Evolutionary conservation across 805 yeast species (phyloP).

Genomic region (Suhomyces emberorum): DNA sequence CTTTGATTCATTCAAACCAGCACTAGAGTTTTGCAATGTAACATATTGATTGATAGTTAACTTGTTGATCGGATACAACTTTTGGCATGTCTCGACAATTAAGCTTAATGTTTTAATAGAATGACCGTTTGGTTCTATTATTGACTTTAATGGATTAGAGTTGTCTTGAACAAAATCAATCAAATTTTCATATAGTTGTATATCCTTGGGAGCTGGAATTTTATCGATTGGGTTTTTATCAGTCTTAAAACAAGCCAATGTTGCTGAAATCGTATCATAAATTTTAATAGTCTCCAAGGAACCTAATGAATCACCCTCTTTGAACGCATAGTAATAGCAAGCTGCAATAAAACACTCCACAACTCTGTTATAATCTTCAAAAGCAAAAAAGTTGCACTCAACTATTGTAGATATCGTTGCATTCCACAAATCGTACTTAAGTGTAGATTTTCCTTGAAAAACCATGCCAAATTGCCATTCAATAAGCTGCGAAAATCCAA

Average conservation of each 20-base stretch:
- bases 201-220: neutral
- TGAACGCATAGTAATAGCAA: conserved; percentile 16
- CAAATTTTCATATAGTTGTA: conserved; percentile 8
- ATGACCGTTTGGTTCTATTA: conserved; percentile 17
- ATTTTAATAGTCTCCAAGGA: conserved; percentile 27
- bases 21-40: conserved; percentile 14
- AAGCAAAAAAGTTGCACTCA: conserved; percentile 5
- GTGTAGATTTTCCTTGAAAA: conserved; percentile 2
- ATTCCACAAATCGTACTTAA: conserved; percentile 23
- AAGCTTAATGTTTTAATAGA: conserved; percentile 16
- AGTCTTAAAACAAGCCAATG: conserved; percentile 11
- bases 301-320: conserved; percentile 1
- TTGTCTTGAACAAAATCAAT: conserved; percentile 15
- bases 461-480: conserved; percentile 20
- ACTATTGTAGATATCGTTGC: conserved; percentile 14
- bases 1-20: neutral
- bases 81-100: conserved; percentile 27
- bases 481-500: conserved; percentile 23
- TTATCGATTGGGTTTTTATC: conserved; percentile 1
- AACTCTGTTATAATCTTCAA: conserved; percentile 11
- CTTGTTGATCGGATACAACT: conserved; percentile 32
- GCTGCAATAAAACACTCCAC: conserved; percentile 18
- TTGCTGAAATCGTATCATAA: conserved; percentile 27
- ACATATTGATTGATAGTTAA: conserved; percentile 31
- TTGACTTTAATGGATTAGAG: conserved; percentile 13